Base-by-base conservation (phyloP, 208 protist genomes). In the Crithidia sp. region DNA sequence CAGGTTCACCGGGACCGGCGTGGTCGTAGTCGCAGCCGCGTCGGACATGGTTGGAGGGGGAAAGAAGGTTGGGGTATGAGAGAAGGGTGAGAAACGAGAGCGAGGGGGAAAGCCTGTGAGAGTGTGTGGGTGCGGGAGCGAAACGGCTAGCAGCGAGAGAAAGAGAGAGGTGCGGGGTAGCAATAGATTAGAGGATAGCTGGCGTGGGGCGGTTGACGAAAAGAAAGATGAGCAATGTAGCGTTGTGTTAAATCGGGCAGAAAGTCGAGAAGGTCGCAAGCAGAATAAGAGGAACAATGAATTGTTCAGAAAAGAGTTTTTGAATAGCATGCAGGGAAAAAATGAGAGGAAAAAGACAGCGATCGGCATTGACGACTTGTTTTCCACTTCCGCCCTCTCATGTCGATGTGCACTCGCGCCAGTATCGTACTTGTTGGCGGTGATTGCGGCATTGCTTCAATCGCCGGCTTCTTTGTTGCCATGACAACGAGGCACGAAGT, bases 1-100 rank as follows among this genome's bases (percentile, higher is more conserved):
- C 14, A 79, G 59, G 67, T 79, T 77, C n/a, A 81, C 61, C 17
- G 69, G 74, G 5, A 76, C 58, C 4, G 54, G 61, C 7, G 71
- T 37, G 12, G 53, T 69, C 4, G 69, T 80, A 12, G 62, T 76
- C 4, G 79, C 44, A 7, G 55, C 12, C 45, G 45, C 45, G 28
- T 28, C 28, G 12, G 45, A 49, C 45, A 49, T 49, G 45, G 45
- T 13, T 0, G 12, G 12, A 13, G 45, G 7, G 45, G 45, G 45
- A 43, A 8, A 62, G 39, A 6, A 62, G 39, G 28, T 28, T 1
- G 28, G 1, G 28, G 28, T 28, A 28, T 28, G 28, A 7, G 28
- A 59, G 41, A 59, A 13, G 52, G 52, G n/a, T 19, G 6, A 28
- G 52, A 55, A 55, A 55, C 5, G 9, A 55, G 16, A 55, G 45